Conservation (phyloP, 441 rosid genomes). For the Gossypium lobatum region DNA sequence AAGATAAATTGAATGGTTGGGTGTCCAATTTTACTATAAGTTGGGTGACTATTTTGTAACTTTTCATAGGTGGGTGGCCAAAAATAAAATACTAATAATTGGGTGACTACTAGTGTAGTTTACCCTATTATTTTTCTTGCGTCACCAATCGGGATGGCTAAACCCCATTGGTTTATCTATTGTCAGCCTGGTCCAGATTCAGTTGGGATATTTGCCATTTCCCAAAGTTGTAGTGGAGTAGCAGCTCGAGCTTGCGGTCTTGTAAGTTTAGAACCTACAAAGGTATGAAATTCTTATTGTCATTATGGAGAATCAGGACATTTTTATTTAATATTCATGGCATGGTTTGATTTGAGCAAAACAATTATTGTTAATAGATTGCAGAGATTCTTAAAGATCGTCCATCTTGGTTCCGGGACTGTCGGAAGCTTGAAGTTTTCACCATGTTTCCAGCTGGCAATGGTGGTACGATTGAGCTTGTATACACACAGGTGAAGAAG, state of each 20-base stretch:
- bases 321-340: not conserved
- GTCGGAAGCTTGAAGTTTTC: conserved; percentile 95
- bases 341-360: not conserved
- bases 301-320: not conserved
- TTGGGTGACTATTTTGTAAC: too few species aligned
- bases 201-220: conserved; percentile 99
- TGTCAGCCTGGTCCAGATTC: conserved; percentile 99
- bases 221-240: conserved; percentile 95
- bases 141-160: not conserved
- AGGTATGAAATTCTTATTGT: conserved; percentile 38
- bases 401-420: conserved; percentile 95
- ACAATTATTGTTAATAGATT: conserved; percentile 39
- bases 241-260: conserved; percentile 99
- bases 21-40: too few species aligned
- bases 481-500: conserved; percentile 71
- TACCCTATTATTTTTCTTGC: not conserved
- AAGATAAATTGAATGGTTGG: too few species aligned
- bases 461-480: conserved; percentile 90
- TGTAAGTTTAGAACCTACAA: conserved; percentile 91
- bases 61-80: too few species aligned
- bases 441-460: conserved; percentile 92
- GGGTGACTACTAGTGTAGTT: too few species aligned
- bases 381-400: conserved; percentile 99
- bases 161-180: conserved; percentile 3
- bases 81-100: too few species aligned